Evolutionary conservation across 441 rosid species (phyloP), one percentile per base, ranked within the genome.

Genomic region (Croton setiger): DNA sequence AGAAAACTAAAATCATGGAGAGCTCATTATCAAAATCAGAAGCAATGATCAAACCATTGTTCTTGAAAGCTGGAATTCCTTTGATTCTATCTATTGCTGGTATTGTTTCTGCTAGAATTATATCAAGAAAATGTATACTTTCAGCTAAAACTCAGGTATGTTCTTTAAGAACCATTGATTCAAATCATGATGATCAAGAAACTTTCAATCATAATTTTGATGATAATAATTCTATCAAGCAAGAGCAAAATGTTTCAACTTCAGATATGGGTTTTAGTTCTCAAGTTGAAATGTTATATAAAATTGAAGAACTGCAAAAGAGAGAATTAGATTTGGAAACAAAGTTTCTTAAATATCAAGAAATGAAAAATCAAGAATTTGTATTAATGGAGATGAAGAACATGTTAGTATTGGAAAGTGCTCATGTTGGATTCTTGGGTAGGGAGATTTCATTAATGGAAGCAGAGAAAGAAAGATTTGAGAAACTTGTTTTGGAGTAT

Each of bases 31-130:
- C 84, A 47, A 84, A 71, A 57, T 72, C 73, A 56, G 82, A 80
- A 54, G 69, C 67, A 60, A 59, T 87, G 58, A 87, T 39, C 43
- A 39, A 75, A 83, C 95, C 96, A 3, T 64, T 81, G 71, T 67
- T 88, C 33, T 78, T 92, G 21, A 88, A 83, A 78, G 87, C 89
- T 70, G 87, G 89, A 23, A 64, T 90, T 43, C 86, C 93, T 58
- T 52, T 92, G 61, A 88, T 72, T 23, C 0, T 92, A 20, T 86
- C 96, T 39, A 73, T 83, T 67, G 83, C 87, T 54, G 93, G 93
- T 75, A 82, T 92, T 66, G 8, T 83, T 45, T 77, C 45, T 64
- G 86, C 89, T 0, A 86, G 67, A 76, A 78, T 84, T 69, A 63
- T 87, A 33, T 47, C 81, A 27, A 72, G 79, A 43, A 82, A 75